Base-by-base conservation (phyloP, 495 filamentous ascomycete genomes). In the Apodospora peruviana region DNA sequence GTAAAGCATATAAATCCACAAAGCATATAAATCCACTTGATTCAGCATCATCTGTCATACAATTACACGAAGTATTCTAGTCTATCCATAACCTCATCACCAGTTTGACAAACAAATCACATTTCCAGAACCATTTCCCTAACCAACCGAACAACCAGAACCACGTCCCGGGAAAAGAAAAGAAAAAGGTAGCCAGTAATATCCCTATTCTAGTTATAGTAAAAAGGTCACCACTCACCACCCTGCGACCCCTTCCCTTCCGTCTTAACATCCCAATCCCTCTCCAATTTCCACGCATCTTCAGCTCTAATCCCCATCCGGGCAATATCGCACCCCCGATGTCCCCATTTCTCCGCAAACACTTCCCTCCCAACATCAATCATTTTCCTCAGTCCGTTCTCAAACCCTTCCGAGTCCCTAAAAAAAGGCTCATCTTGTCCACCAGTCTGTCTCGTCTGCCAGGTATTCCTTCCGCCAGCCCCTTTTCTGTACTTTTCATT, bases 371-470 rank as follows among this genome's bases (percentile, higher is more conserved):
- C 79, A 12, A 69, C 60, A 21, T 81, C 72, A 38, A 75, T 72
- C 56, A 70, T 66, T 60, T 71, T 74, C 40, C 55, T 39, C 2
- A 81, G 51, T 4, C 72, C 77, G 3, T 51, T 59, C 20, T 74
- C 68, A 51, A 84, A 83, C 14, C 78, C 80, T 16, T 71, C 70
- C 0, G 71, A 45, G 43, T 81, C 75, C 16, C 74, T 51, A 48
- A 77, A 80, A 44, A 75, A 82, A 16, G 81, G 78, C 50, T 84
- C 81, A 7, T 72, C 77, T 41, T 75, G 52, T 0, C 80, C 81
- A 4, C 80, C 80, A 2, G 43, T 60, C 61, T 83, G 80, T 25
- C 57, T 49, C 2, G 49, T 55, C 51, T 82, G 80, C 80, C 81
- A 83, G 22, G 57, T 69, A 56, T 57, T 83, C 38, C 78, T 56